Conservation (phyloP, 139 green algal species). For the Protoeuglena noctilucae region DNA sequence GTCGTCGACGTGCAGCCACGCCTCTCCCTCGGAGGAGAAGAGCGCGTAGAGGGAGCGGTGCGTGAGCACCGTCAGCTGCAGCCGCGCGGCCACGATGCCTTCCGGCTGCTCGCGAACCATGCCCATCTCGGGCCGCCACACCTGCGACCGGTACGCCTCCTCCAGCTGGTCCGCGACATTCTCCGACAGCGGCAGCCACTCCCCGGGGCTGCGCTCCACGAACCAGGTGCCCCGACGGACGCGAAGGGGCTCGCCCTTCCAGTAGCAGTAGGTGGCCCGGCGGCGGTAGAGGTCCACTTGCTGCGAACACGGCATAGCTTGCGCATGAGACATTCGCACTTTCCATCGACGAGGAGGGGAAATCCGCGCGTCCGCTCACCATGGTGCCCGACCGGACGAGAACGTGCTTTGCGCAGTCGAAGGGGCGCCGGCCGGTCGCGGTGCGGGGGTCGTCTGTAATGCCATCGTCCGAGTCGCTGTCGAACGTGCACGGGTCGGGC, state of each 20-base stretch:
- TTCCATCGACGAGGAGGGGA: too few species aligned
- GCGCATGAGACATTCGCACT: too few species aligned
- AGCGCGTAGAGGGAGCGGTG: neutral
- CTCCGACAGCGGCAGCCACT: slow-evolving; percentile 13
- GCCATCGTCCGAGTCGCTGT: neutral
- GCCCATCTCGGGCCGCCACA: neutral
- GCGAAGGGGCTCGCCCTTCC: too few species aligned
- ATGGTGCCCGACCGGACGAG: too few species aligned
- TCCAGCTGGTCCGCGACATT: slow-evolving; percentile 36
- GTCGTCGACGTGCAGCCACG: slow-evolving; percentile 20
- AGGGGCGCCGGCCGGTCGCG: neutral
- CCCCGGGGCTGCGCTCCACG: neutral
- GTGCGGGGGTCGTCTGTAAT: neutral
- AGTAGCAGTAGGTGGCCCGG: neutral
- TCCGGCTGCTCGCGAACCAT: neutral
- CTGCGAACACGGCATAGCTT: neutral
- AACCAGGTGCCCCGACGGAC: neutral
- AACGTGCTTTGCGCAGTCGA: too few species aligned
- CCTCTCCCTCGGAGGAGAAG: slow-evolving; percentile 8
- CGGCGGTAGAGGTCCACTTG: neutral
- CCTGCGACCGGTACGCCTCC: slow-evolving; percentile 1
- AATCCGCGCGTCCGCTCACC: too few species aligned
- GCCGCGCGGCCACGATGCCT: slow-evolving; percentile 11
- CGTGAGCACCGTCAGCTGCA: slow-evolving; percentile 20
- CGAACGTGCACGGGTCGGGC: neutral